phyloP scores from a whole-genome alignment of 768 basidiomycete species.

The Suillus americanus region DNA sequence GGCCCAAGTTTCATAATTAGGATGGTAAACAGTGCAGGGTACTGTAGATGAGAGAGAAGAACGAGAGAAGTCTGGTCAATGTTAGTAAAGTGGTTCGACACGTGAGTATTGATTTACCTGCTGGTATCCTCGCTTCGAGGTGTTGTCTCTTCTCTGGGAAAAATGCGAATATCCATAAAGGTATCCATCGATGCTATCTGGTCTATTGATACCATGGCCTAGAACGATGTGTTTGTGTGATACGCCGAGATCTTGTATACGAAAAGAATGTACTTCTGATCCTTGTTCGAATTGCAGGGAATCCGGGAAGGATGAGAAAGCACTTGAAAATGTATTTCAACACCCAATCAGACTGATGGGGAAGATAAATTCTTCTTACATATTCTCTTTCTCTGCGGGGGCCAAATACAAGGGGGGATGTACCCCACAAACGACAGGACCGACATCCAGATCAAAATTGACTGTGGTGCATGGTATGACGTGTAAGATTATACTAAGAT shows the following conservation, averaged over 20 bases:
- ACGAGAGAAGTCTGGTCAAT: conserved; percentile 50
- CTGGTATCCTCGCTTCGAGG: conserved; percentile 75
- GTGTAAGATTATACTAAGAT: too few relatives aligned
- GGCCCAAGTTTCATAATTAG: conserved; percentile 71
- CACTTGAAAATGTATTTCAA: conserved; percentile 43
- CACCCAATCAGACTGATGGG: background rate
- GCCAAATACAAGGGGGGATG: conserved; percentile 68
- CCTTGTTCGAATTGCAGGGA: conserved; percentile 85
- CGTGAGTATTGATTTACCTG: conserved; percentile 48
- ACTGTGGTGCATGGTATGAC: conserved; percentile 41
- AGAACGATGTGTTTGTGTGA: conserved; percentile 17
- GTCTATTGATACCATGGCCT: conserved; percentile 31
- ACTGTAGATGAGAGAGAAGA: conserved; percentile 76
- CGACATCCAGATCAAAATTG: conserved; percentile 87
- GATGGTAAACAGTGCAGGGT: conserved; percentile 79
- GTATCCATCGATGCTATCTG: conserved; percentile 56
- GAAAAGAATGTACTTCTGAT: conserved; percentile 82
- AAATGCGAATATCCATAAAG: conserved; percentile 81
- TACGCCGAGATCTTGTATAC: conserved; percentile 57
- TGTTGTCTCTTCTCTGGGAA: conserved; percentile 62
- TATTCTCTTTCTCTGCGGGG: conserved; percentile 73
- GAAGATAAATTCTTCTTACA: conserved; percentile 55
- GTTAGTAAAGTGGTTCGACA: background rate
- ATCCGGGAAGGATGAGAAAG: conserved; percentile 92
- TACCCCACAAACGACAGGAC: conserved; percentile 72